Evolutionary conservation across 768 basidiomycete species (phyloP).

Genomic region (Mycena haematopus): DNA sequence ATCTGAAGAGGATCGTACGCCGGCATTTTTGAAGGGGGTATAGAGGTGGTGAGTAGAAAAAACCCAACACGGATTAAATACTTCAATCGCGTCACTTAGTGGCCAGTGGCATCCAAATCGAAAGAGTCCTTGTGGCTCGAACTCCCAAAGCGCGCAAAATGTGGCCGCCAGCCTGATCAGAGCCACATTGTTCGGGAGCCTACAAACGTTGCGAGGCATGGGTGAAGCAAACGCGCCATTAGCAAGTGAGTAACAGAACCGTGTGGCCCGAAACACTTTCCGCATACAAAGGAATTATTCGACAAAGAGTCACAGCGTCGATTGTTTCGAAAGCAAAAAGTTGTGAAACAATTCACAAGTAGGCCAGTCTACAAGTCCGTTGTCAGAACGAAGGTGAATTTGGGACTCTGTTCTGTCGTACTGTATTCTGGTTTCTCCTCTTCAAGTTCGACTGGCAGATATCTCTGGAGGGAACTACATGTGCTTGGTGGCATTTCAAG

Average conservation of each 20-base stretch:
- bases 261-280: neutral
- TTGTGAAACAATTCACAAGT: neutral
- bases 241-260: neutral
- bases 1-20: slow-evolving; percentile 13
- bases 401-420: neutral
- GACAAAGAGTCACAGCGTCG: slow-evolving; percentile 8
- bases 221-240: slow-evolving; percentile 9
- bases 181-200: slow-evolving; percentile 7
- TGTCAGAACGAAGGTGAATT: neutral
- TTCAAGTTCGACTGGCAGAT: too few relatives aligned
- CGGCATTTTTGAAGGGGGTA: slow-evolving; percentile 7
- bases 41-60: neutral
- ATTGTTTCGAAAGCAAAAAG: neutral
- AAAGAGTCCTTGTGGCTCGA: slow-evolving; percentile 20
- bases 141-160: slow-evolving; percentile 14
- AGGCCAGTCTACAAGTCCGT: neutral
- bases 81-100: neutral
- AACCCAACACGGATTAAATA: slow-evolving; percentile 13
- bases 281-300: neutral
- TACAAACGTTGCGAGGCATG: slow-evolving; percentile 6
- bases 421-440: too few relatives aligned
- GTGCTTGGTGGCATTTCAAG: too few relatives aligned
- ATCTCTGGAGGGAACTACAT: too few relatives aligned
- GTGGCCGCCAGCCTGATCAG: slow-evolving; percentile 11
- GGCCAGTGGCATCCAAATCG: neutral